These are phyloP conservation scores for Vitis hybrid DNA, from an alignment of 177 flowering plant species.

Conservation along the genomic window DNA sequence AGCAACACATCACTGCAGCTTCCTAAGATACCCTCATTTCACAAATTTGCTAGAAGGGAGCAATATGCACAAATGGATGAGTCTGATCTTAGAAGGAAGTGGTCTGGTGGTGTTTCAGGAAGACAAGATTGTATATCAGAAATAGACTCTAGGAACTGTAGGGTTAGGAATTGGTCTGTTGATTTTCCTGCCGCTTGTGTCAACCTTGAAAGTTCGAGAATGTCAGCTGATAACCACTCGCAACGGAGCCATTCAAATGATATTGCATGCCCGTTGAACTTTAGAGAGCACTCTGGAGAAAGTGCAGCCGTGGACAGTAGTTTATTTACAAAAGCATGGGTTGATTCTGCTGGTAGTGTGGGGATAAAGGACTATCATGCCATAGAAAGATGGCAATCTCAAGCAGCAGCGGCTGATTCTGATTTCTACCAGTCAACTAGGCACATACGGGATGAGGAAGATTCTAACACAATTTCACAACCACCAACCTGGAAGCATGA, in stretches of 20 bases:
- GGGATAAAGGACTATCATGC: constrained; percentile 86
- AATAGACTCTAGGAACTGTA: constrained; percentile 94
- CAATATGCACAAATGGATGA: constrained; percentile 87
- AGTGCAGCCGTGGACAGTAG: constrained; percentile 73
- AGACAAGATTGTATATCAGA: constrained; percentile 89
- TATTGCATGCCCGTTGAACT: constrained; percentile 49
- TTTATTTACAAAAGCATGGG: constrained; percentile 87
- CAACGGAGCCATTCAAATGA: constrained; percentile 81
- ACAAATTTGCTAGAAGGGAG: constrained; percentile 93
- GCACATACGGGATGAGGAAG: constrained; percentile 75
- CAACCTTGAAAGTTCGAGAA: constrained; percentile 65
- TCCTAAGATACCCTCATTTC: constrained; percentile 98
- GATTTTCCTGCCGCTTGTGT: constrained; percentile 90
- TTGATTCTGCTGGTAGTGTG: constrained; percentile 74
- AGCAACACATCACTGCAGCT: constrained; percentile 53
- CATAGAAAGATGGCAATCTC: constrained; percentile 97
- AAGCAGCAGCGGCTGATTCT: constrained; percentile 83
- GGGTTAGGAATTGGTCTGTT: constrained; percentile 94
- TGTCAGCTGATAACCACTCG: constrained; percentile 69
- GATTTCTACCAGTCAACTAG: constrained; percentile 43
- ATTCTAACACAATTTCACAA: constrained; percentile 53
- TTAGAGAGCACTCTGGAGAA: constrained; percentile 90
- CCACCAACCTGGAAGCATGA: constrained; percentile 40
- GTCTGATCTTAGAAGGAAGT: constrained; percentile 57
- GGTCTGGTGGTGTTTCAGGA: constrained; percentile 72